Evolutionary conservation across 1,284 basidiomycete species (phyloP), one percentile per base, ranked within the genome.

Genomic region (Mycena citricolor): DNA sequence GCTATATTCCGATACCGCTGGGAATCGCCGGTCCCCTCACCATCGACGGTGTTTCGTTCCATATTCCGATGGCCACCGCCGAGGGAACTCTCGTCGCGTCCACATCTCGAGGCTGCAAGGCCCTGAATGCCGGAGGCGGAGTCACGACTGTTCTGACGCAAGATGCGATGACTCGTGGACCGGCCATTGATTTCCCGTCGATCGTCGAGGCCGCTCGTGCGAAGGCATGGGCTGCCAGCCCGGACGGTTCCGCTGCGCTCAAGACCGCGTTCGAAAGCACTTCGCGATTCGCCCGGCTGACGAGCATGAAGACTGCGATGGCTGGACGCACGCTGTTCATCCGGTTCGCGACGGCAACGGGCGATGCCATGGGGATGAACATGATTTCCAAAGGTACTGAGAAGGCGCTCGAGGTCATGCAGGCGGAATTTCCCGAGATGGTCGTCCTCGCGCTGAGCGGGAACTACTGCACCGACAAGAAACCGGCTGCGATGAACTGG

Each of bases 351-450:
- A 98, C 94, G 47, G 86, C 77, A 40, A 99, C 97, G 0, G 97
- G 97, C 44, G 97, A 99, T 62, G 97, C 95, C 22, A 99, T 99
- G 95, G 95, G 95, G 24, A 99, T 99, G 97, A 99, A 99, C 74
- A 99, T 99, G 95, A 92, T 94, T 61, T 89, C 86, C 20, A 95
- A 95, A 68, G 94, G 94, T 6, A 93, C 90, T 8, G 97, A 99
- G 70, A 91, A 91, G 68, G 92, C 94, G 16, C 78, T 99, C 14
- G 89, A 88, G 59, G 77, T 77, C 24, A 80, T 99, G 75, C 76
- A 79, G 55, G 73, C 77, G 51, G 70, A 85, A 60, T 99, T 93
- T 76, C 95, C 95, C 4, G 84, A 88, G 44, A 98, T 98, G 94
- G 70, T 84, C 57, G 83, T 94, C n/a, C 77, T 98, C 20, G 90